Evolutionary conservation across 2,329 filamentous ascomycete genomes (phyloP).

Genomic region (Penicillium thymicola): DNA sequence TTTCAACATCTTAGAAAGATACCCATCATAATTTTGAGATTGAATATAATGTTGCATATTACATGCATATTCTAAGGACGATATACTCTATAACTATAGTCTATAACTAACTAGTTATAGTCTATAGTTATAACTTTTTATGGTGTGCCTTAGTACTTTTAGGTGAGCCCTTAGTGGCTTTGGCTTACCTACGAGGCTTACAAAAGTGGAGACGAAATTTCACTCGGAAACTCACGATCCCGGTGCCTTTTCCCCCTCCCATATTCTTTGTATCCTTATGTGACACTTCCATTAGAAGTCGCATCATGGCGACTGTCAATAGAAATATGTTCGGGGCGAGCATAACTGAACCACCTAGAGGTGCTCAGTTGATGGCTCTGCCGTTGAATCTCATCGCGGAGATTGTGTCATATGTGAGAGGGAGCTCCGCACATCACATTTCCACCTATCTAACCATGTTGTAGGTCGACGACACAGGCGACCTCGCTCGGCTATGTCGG

Average conservation of each 20-base stretch:
- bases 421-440: not conserved
- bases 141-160: too few relatives aligned
- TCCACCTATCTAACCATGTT: conserved; percentile 9
- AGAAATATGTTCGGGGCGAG: conserved; percentile 42
- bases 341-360: conserved; percentile 31
- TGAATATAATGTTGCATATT: too few relatives aligned
- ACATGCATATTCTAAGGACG: too few relatives aligned
- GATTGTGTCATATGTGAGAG: conserved; percentile 54
- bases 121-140: too few relatives aligned
- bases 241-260: conserved; percentile 16
- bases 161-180: not conserved
- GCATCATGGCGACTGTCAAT: conserved; percentile 43
- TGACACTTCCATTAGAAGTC: conserved; percentile 27
- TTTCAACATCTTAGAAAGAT: too few relatives aligned
- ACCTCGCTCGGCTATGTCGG: conserved; percentile 58
- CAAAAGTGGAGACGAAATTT: conserved; percentile 12
- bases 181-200: not conserved
- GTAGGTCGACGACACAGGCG: conserved; percentile 56
- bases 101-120: too few relatives aligned
- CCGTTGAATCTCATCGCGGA: conserved; percentile 58
- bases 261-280: conserved; percentile 9
- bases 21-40: too few relatives aligned
- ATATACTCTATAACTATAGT: too few relatives aligned
- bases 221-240: conserved; percentile 20
- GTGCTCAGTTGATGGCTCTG: conserved; percentile 40